These are phyloP conservation scores for Excoecaria agallocha DNA, from an alignment of 345 rosid genomes.

Conservation along the genomic window DNA sequence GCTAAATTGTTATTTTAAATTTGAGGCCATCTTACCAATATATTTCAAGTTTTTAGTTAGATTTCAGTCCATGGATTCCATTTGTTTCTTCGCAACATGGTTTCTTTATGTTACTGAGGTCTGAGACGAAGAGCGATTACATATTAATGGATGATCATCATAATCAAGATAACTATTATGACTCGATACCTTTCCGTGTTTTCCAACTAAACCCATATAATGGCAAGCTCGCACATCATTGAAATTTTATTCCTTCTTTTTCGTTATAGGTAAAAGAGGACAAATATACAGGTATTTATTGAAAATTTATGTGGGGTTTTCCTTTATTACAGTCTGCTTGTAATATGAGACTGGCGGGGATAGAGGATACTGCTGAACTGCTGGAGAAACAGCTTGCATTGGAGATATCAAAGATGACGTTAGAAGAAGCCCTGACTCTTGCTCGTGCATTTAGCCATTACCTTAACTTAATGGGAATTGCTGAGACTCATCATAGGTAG, in stretches of 20 bases:
- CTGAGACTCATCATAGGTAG: constrained; percentile 93
- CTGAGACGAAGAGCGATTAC: neutral
- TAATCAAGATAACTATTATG: neutral
- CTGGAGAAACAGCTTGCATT: constrained; percentile 78
- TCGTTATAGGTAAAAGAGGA: too few species aligned
- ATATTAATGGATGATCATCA: neutral
- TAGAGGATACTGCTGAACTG: constrained; percentile 77
- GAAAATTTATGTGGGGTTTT: constrained; percentile 5
- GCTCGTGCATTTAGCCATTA: constrained; percentile 95
- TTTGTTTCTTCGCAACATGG: neutral
- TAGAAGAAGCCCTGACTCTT: constrained; percentile 79
- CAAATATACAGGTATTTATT: neutral
- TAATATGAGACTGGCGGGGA: constrained; percentile 77
- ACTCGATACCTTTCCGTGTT: neutral
- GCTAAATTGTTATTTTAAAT: neutral
- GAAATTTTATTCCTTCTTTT: too few species aligned
- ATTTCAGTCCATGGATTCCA: neutral
- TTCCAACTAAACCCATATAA: neutral
- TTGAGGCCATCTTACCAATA: neutral
- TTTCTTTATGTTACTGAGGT: neutral
- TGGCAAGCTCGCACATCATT: too few species aligned
- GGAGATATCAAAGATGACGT: constrained; percentile 76
- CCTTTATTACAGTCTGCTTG: constrained; percentile 64
- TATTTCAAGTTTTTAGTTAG: neutral
- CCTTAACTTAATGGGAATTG: constrained; percentile 90